Evolutionary conservation across 768 basidiomycete genomes (phyloP).

Genomic region (Kwoniella mangroviensis): DNA sequence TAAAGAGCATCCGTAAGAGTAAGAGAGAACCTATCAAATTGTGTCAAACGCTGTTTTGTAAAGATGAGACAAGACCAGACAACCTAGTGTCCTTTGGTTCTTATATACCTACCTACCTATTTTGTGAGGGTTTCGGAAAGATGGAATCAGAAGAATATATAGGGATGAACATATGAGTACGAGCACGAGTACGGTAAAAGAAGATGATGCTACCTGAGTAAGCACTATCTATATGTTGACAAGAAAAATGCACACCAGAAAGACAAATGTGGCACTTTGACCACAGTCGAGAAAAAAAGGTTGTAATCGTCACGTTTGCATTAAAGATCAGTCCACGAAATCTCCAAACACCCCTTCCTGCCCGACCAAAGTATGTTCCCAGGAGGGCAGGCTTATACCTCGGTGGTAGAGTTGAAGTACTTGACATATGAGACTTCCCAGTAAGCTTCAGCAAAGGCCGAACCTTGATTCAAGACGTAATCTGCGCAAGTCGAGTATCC

Average conservation of each 20-base stretch:
- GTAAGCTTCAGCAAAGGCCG: slow-evolving; percentile 51
- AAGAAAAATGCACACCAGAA: neutral
- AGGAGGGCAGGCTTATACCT: slow-evolving; percentile 33
- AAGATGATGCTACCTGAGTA: neutral
- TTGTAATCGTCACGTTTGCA: slow-evolving; percentile 15
- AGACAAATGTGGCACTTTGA: neutral
- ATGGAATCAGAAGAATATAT: neutral
- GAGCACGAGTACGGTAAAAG: neutral
- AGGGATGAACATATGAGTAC: neutral
- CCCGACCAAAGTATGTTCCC: neutral
- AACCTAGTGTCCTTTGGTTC: neutral
- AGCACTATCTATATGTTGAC: neutral
- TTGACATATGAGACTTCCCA: slow-evolving; percentile 57
- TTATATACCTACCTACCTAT: neutral
- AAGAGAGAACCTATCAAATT: slow-evolving; percentile 10
- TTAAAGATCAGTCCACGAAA: slow-evolving; percentile 1
- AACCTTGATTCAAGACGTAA: slow-evolving; percentile 74
- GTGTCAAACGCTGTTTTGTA: neutral
- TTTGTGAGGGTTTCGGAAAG: neutral
- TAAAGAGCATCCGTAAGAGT: slow-evolving; percentile 1
- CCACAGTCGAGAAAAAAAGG: neutral
- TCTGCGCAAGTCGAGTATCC: slow-evolving; percentile 79
- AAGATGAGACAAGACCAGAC: neutral
- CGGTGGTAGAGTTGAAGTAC: slow-evolving; percentile 56
- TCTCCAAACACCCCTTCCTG: neutral